Evolutionary conservation across 805 yeast species (phyloP).

Genomic region (Saccharomycopsis selenospora): DNA sequence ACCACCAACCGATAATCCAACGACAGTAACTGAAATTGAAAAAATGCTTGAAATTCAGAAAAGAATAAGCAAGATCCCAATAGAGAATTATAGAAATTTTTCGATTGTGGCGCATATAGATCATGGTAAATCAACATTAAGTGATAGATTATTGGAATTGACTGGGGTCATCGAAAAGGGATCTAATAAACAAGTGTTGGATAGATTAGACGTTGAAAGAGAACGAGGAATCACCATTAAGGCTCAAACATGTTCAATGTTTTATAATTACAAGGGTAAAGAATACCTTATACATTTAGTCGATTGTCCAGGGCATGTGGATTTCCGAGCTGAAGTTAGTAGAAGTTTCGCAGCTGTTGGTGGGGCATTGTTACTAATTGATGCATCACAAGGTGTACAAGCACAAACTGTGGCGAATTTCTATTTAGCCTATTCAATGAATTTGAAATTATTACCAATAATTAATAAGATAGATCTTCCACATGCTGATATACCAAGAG

Average conservation of each 20-base stretch:
- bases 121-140: conserved; percentile 79
- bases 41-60: conserved; percentile 44
- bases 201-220: conserved; percentile 86
- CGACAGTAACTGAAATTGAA: too few species aligned
- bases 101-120: conserved; percentile 96
- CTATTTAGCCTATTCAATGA: conserved; percentile 81
- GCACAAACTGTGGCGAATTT: conserved; percentile 99
- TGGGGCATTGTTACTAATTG: conserved; percentile 84
- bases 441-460: conserved; percentile 74
- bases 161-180: conserved; percentile 85
- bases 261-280: conserved; percentile 56
- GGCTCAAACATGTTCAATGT: conserved; percentile 95
- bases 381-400: conserved; percentile 94
- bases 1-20: too few species aligned
- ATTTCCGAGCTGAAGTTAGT: conserved; percentile 87
- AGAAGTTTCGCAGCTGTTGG: conserved; percentile 94
- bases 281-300: conserved; percentile 86
- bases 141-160: conserved; percentile 79
- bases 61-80: conserved; percentile 71
- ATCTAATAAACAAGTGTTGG: conserved; percentile 74
- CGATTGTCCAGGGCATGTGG: conserved; percentile 98
- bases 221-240: conserved; percentile 96
- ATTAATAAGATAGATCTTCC: conserved; percentile 88
- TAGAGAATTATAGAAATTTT: conserved; percentile 78
- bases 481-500: conserved; percentile 74